Base-by-base conservation (phyloP, 2,329 filamentous ascomycete species). In the Neocatenulostroma microsporum region DNA sequence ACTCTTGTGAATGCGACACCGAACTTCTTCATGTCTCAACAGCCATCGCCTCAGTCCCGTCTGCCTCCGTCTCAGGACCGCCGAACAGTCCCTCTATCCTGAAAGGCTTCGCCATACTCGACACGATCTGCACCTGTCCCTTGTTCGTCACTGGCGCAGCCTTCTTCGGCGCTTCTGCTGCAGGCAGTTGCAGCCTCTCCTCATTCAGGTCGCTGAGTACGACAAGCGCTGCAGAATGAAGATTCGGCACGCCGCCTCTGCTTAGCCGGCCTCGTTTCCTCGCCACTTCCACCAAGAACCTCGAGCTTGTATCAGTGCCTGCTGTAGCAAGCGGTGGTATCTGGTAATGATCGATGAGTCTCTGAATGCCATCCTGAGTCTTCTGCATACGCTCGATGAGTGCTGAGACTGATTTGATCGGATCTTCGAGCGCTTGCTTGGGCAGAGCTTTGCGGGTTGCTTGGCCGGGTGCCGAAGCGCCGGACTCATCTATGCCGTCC, bases 181-280 rank as follows among this genome's bases (percentile, higher is more conserved):
- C 62, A 60, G 28, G 60, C 53, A 45, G 47, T 38, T 29, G 6
- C 56, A 98, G 93, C 35, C 91, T 78, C 18, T 88, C 89, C 59
- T 96, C 89, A 49, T 91, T 77, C 85, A 91, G 94, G 67, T 98
- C 91, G n/a, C 80, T 91, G 40, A 98, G 78, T 38, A 98, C 88
- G 1, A 85, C 82, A 74, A 91, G 89, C 45, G 89, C 91, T 6
- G 91, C 89, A 37, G 83, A 80, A 49, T 78, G 72, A 41, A 96
- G 63, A 62, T 96, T 98, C 29, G 91, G 91, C 12, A 96, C 74
- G 44, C 91, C 91, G 14, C 89, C 88, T 50, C 83, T 82, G 34
- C 89, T 86, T 12, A 98, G 71, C 39, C 91, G 73, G 36, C 91
- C 91, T 42, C 91, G 76, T 70, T 94, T 95, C 54, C 91, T 77